Base-by-base conservation (phyloP, 306 rosid species). In the Senna tora region DNA sequence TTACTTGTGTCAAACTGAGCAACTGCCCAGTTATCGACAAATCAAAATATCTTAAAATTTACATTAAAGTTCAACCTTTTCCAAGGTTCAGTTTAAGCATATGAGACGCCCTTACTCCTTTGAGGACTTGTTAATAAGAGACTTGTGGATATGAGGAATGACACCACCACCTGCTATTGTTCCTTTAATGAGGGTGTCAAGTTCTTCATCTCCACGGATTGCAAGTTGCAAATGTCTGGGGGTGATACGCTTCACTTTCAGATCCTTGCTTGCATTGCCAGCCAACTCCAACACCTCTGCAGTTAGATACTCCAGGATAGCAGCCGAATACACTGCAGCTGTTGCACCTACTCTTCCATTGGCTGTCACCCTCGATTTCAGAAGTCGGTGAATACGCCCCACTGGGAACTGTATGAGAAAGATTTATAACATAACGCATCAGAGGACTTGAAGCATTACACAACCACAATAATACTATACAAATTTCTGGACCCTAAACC, bases 141-240 rank as follows among this genome's bases (percentile, higher is more conserved):
- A 89, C 78, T 87, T 89, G 88, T 89, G 96, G 64, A 89, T 89
- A 74, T 87, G 96, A 72, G 92, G 96, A 73, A 89, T 89, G 25
- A 89, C 92, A 72, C 96, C 96, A 43, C 96, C 96, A 62, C 96
- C 89, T 7, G 92, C 92, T 53, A 89, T 89, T 42, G 92, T 89
- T 63, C 92, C 92, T 17, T 87, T 87, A 41, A 90, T 90, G 72
- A 87, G 89, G 28, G 92, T 90, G 55, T 90, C 96, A 1, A 90
- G 96, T 62, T 90, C 92, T 75, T 90, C 92, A 0, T 90, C 92
- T 42, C 92, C 90, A 1, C 92, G 92, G 62, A 90, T 90, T 4
- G 96, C 96, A 47, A 90, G 93, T 78, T 90, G 91, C n/a, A 90
- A 78, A 77, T 87, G 96, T 75, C 96, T 76, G 0, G 91, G 96